Conservation (phyloP, 306 rosid species). For the Chamaecrista fasciculata region DNA sequence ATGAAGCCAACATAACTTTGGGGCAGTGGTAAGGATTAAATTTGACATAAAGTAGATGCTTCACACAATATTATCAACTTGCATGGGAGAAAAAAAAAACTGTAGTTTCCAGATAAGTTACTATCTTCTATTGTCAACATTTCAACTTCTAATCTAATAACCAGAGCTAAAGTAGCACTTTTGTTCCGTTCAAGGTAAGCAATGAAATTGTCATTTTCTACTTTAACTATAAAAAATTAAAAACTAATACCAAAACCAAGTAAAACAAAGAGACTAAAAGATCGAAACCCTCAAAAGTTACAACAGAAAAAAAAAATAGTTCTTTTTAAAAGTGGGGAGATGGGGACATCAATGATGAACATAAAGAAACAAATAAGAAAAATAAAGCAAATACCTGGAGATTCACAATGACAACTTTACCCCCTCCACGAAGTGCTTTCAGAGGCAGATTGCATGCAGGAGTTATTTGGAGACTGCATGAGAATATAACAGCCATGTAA, state of each 20-base stretch:
- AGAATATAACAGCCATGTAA: conserved; percentile 2
- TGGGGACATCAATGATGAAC: conserved; percentile 7
- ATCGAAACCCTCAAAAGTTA: not conserved
- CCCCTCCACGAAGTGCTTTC: conserved; percentile 91
- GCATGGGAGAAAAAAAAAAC: not conserved
- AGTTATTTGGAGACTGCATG: conserved; percentile 90
- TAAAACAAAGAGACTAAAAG: not conserved
- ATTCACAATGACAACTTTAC: conserved; percentile 89
- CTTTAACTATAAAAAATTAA: not conserved
- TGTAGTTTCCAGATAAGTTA: not conserved
- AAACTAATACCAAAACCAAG: not conserved
- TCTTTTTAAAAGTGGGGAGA: conserved; percentile 2
- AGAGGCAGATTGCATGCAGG: conserved; percentile 99
- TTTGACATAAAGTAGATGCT: conserved; percentile 1
- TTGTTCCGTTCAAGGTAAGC: not conserved
- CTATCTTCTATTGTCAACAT: not conserved
- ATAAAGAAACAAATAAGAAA: not conserved
- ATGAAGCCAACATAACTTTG: not conserved
- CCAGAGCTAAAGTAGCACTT: not conserved
- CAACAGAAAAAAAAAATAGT: conserved; percentile 19
- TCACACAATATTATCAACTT: conserved; percentile 10
- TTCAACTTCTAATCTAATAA: conserved; percentile 1
- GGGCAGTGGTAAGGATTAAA: conserved; percentile 4
- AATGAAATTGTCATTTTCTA: not conserved
- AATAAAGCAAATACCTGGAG: conserved; percentile 68